These are phyloP conservation scores for Saccharomyces mikatae DNA, from an alignment of 805 yeast species.

Conservation along the genomic window DNA sequence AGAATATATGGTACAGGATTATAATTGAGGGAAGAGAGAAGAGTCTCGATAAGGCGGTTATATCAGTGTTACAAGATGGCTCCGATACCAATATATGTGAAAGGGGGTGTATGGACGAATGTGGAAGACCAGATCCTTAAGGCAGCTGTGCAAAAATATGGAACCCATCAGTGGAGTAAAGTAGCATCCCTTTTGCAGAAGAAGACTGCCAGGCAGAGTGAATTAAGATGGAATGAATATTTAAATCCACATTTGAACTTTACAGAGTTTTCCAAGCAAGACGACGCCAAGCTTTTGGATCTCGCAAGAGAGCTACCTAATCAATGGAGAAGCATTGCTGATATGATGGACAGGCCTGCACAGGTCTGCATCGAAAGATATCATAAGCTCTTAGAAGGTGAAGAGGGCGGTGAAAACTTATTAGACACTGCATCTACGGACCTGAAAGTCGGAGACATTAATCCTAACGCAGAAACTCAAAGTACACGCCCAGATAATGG, in stretches of 20 bases:
- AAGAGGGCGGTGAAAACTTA: conserved; percentile 19
- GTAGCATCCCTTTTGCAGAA: conserved; percentile 78
- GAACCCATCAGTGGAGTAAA: conserved; percentile 89
- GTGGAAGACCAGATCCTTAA: conserved; percentile 75
- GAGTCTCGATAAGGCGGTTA: neutral
- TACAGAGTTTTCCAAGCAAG: conserved; percentile 61
- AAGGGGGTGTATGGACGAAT: conserved; percentile 88
- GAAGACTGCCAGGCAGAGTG: conserved; percentile 86
- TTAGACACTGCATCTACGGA: conserved; percentile 31
- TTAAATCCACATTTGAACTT: conserved; percentile 65
- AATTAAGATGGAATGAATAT: conserved; percentile 88
- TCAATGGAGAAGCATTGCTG: conserved; percentile 91
- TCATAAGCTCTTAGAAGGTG: conserved; percentile 46
- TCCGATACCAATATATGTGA: conserved; percentile 61
- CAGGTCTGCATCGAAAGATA: conserved; percentile 81
- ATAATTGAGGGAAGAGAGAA: neutral
- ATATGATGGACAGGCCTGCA: conserved; percentile 74
- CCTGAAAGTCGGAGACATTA: conserved; percentile 46
- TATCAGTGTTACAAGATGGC: conserved; percentile 8
- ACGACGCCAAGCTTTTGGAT: conserved; percentile 63
- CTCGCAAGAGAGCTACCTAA: conserved; percentile 71
- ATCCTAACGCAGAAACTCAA: conserved; percentile 63
- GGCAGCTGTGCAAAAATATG: conserved; percentile 90
- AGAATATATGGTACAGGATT: neutral
- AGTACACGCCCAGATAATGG: conserved; percentile 78